Conservation (phyloP, 108 stramenopile genomes). For the Nannochloropsis gaditana region DNA sequence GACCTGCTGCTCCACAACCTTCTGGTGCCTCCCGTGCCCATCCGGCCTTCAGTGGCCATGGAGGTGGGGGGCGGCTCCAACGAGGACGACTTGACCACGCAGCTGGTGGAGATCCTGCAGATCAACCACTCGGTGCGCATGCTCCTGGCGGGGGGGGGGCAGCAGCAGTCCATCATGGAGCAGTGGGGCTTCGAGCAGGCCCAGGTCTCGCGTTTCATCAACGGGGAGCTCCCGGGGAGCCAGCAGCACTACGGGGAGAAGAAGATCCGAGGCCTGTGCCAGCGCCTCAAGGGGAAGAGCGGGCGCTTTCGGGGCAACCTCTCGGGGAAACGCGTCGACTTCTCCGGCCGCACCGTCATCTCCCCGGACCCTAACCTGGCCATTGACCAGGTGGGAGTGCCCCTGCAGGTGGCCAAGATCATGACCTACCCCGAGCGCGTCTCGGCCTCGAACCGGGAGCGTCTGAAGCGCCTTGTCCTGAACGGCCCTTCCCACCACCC, state of each 20-base stretch:
- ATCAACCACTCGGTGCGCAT: slow-evolving; percentile 82
- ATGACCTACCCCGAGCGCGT: slow-evolving; percentile 97
- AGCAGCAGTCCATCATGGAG: slow-evolving; percentile 85
- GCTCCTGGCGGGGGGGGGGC: slow-evolving; percentile 75
- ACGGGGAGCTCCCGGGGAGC: slow-evolving; percentile 87
- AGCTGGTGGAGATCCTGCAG: slow-evolving; percentile 92
- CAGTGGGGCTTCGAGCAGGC: slow-evolving; percentile 91
- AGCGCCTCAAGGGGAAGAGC: slow-evolving; percentile 74
- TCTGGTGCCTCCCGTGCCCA: slow-evolving; percentile 96
- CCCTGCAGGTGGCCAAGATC: slow-evolving; percentile 77
- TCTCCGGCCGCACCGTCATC: slow-evolving; percentile 95
- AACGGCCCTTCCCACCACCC: slow-evolving; percentile 90
- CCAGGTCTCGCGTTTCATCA: slow-evolving; percentile 89
- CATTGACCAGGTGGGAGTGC: slow-evolving; percentile 96
- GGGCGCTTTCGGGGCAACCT: slow-evolving; percentile 97
- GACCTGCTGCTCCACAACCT: slow-evolving; percentile 81
- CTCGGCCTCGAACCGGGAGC: slow-evolving; percentile 81
- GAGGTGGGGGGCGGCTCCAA: slow-evolving; percentile 84
- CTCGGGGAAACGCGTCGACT: slow-evolving; percentile 96
- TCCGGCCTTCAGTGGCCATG: slow-evolving; percentile 96
- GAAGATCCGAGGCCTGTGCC: slow-evolving; percentile 91
- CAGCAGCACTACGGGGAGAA: slow-evolving; percentile 49
- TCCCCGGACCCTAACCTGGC: slow-evolving; percentile 91
- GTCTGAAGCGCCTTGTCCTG: slow-evolving; percentile 68
- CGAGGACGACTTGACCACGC: slow-evolving; percentile 97